phyloP scores from a whole-genome alignment of 78 protist genomes.

The Speleostelium caveatum region DNA sequence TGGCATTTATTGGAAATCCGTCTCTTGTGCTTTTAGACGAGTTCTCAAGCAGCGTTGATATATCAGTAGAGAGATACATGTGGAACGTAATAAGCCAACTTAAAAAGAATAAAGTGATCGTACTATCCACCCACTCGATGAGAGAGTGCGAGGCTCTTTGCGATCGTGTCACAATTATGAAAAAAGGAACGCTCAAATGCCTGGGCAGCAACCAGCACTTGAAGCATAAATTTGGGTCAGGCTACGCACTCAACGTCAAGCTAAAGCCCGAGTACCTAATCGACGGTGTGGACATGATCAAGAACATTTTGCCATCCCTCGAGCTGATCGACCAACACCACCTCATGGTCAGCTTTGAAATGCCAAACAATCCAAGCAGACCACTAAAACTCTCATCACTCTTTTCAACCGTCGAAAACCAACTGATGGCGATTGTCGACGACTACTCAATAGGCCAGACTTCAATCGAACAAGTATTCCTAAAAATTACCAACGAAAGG shows the following conservation, averaged over 20 bases:
- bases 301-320: neutral
- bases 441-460: conserved; percentile 39
- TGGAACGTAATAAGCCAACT: conserved; percentile 59
- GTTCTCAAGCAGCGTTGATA: conserved; percentile 85
- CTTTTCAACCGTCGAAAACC: conserved; percentile 22
- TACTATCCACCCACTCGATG: conserved; percentile 94
- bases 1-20: conserved; percentile 3
- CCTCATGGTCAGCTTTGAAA: conserved; percentile 32
- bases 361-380: neutral
- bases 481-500: conserved; percentile 36
- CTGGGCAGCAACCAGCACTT: conserved; percentile 87
- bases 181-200: conserved; percentile 82
- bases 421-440: conserved; percentile 10
- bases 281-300: conserved; percentile 15
- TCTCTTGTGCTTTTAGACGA: conserved; percentile 84
- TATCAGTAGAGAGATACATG: conserved; percentile 22
- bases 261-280: conserved; percentile 28
- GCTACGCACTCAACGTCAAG: conserved; percentile 84
- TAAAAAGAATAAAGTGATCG: conserved; percentile 53
- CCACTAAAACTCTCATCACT: conserved; percentile 27
- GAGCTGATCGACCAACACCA: conserved; percentile 39
- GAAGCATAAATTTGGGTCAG: conserved; percentile 91
- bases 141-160: conserved; percentile 94
- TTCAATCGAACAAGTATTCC: conserved; percentile 59
- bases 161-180: conserved; percentile 94